phyloP scores from a whole-genome alignment of 371 early-diverging fungal genomes.

The Lichtheimia corymbifera region DNA sequence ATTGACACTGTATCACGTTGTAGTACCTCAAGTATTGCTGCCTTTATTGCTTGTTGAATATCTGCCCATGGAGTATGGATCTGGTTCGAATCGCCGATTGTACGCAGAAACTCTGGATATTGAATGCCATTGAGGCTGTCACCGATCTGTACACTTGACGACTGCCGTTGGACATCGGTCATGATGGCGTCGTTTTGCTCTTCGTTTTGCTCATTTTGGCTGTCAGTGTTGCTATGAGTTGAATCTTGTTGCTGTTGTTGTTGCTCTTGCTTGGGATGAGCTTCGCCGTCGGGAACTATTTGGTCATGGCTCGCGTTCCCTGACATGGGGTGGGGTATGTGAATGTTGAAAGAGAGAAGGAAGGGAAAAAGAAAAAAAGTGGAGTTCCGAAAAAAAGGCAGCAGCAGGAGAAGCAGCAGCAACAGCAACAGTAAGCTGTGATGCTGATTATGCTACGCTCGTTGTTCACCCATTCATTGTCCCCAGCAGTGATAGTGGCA shows the following conservation, averaged over 20 bases:
- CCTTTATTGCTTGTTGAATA: slow-evolving; percentile 7
- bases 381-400: too few relatives aligned
- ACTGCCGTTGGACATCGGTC: slow-evolving; percentile 1
- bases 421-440: too few relatives aligned
- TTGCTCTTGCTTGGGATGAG: neutral
- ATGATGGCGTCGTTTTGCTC: neutral
- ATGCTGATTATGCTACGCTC: too few relatives aligned
- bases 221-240: neutral
- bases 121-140: slow-evolving; percentile 6
- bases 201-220: neutral
- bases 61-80: slow-evolving; percentile 3
- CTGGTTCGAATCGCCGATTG: slow-evolving; percentile 4
- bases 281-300: neutral
- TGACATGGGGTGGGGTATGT: neutral
- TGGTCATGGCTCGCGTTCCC: slow-evolving; percentile 7
- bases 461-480: too few relatives aligned
- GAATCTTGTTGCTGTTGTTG: neutral
- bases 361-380: too few relatives aligned
- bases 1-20: neutral
- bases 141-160: slow-evolving; percentile 6
- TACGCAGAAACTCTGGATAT: neutral
- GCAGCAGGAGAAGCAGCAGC: too few relatives aligned
- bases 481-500: too few relatives aligned
- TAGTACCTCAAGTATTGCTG: slow-evolving; percentile 4
- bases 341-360: too few relatives aligned